Evolutionary conservation across 2,329 filamentous ascomycete genomes (phyloP).

Genomic region (Akanthomyces uredinophilus): DNA sequence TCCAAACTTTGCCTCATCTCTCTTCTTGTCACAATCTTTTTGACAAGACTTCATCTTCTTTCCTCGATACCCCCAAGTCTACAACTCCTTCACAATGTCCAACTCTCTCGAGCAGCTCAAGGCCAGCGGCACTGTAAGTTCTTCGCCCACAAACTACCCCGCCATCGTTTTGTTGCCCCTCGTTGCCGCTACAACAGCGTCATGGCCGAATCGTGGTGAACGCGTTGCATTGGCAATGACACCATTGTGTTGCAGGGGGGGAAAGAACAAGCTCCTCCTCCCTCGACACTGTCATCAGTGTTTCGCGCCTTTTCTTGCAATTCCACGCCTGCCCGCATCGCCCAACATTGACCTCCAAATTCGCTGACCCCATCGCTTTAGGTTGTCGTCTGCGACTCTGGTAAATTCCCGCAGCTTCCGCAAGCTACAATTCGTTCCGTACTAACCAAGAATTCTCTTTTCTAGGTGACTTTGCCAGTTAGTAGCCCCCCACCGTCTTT

Average conservation of each 20-base stretch:
- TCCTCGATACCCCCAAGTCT: slow-evolving; percentile 1
- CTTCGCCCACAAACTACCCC: slow-evolving; percentile 19
- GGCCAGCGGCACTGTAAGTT: slow-evolving; percentile 79
- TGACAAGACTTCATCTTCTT: slow-evolving; percentile 10
- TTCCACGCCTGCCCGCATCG: background rate
- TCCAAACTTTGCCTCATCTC: background rate
- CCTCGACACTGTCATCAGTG: background rate
- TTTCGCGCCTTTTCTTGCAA: background rate
- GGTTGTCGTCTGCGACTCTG: slow-evolving; percentile 96
- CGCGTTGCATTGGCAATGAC: background rate
- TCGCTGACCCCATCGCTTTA: slow-evolving; percentile 29
- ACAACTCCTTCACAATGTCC: slow-evolving; percentile 53
- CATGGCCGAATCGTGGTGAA: background rate
- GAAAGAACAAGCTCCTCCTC: background rate
- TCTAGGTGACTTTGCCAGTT: slow-evolving; percentile 71
- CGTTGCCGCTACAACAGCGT: background rate
- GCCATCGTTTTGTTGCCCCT: slow-evolving; percentile 20
- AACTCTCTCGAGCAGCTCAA: slow-evolving; percentile 89
- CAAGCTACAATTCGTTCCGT: slow-evolving; percentile 5
- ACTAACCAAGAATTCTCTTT: slow-evolving; percentile 28
- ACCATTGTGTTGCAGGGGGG: background rate
- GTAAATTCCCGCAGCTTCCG: slow-evolving; percentile 48
- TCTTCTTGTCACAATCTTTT: background rate
- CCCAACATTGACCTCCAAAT: background rate
- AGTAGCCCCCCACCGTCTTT: slow-evolving; percentile 34